Conservation (phyloP, 805 yeast genomes). For the Wickerhamiella nectarea region DNA sequence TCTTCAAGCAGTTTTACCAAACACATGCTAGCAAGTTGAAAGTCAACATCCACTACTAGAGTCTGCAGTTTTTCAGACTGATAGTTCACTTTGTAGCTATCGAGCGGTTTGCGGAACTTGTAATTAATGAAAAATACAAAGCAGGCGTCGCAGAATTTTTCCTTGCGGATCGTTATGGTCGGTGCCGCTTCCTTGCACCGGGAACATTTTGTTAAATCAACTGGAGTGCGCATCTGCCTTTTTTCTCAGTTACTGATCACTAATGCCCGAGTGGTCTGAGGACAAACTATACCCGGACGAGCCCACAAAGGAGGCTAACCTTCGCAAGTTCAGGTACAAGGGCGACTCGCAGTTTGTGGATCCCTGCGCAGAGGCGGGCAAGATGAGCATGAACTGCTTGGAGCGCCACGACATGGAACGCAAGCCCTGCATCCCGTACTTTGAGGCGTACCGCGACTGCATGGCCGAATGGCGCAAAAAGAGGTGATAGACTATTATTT, state of each 20-base stretch:
- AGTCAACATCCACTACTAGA: slow-evolving; percentile 48
- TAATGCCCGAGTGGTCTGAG: slow-evolving; percentile 19
- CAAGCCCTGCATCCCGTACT: slow-evolving; percentile 62
- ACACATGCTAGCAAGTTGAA: slow-evolving; percentile 55
- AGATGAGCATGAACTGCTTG: slow-evolving; percentile 74
- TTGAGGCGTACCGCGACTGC: slow-evolving; percentile 88
- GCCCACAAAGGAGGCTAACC: slow-evolving; percentile 61
- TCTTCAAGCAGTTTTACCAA: slow-evolving; percentile 53
- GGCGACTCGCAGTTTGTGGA: slow-evolving; percentile 77
- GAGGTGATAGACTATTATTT: slow-evolving; percentile 14
- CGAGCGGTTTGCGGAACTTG: slow-evolving; percentile 75
- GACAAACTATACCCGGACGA: slow-evolving; percentile 74
- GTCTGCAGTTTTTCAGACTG: slow-evolving; percentile 30
- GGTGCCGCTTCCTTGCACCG: slow-evolving; percentile 16
- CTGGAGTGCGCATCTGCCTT: slow-evolving; percentile 5
- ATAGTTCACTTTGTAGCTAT: slow-evolving; percentile 58
- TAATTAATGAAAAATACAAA: slow-evolving; percentile 59
- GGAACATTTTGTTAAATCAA: slow-evolving; percentile 5
- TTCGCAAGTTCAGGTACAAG: slow-evolving; percentile 54
- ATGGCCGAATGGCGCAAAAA: slow-evolving; percentile 49
- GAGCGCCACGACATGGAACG: slow-evolving; percentile 63
- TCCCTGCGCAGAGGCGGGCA: slow-evolving; percentile 83
- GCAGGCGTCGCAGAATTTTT: slow-evolving; percentile 49
- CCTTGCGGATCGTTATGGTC: slow-evolving; percentile 42
- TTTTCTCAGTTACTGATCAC: too few species aligned